These are phyloP conservation scores for Arachis hypogaea DNA, from an alignment of 306 rosid genomes.

Conservation along the genomic window DNA sequence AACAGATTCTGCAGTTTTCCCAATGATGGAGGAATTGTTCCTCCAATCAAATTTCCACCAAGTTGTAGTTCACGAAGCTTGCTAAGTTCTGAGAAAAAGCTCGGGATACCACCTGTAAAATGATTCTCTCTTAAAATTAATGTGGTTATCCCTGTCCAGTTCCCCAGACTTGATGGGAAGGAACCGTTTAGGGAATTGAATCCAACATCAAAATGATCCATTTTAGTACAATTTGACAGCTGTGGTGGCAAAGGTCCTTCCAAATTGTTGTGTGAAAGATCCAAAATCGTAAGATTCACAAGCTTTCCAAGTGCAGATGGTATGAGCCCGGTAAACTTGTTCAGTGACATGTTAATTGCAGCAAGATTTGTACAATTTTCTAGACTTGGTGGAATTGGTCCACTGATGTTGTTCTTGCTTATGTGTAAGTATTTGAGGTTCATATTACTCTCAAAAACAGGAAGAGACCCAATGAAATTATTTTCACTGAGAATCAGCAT, in stretches of 20 bases:
- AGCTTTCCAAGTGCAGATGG: no score
- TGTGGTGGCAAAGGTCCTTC: neutral
- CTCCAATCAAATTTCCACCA: constrained; percentile 44
- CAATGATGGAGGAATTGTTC: constrained; percentile 52
- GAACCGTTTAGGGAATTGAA: neutral
- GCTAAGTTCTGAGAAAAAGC: constrained; percentile 43
- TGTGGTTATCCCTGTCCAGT: neutral
- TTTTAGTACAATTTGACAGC: neutral
- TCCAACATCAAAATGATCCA: neutral
- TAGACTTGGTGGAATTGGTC: no score
- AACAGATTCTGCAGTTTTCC: constrained; percentile 50
- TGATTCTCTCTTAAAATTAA: constrained; percentile 52
- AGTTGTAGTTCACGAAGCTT: constrained; percentile 54
- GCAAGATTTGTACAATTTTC: no score
- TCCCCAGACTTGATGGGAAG: neutral
- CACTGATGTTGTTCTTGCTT: no score
- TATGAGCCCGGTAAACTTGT: no score
- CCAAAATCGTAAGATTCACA: no score
- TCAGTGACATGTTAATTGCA: no score
- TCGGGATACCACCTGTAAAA: constrained; percentile 54
- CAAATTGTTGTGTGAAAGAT: no score
- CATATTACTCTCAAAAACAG: neutral
- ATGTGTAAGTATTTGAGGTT: no score
- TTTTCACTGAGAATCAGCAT: neutral
- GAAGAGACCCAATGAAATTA: neutral